These are phyloP conservation scores for Boletus coccyginus DNA, from an alignment of 768 basidiomycete species.

Conservation along the genomic window DNA sequence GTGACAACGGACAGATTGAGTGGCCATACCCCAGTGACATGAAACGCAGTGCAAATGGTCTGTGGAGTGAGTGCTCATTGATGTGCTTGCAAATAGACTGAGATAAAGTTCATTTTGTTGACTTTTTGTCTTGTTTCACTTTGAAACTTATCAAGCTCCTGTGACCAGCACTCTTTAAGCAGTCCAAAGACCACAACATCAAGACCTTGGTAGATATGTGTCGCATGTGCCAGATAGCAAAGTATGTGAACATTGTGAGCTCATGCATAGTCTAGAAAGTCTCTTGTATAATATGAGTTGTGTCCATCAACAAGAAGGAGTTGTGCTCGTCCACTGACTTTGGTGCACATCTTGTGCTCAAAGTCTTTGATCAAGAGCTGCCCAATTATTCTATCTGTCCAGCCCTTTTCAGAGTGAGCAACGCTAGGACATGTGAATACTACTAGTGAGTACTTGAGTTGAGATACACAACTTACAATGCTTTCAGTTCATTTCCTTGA, in stretches of 20 bases:
- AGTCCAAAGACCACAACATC: conserved; percentile 37
- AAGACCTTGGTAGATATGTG: conserved; percentile 37
- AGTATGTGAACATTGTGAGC: conserved; percentile 38
- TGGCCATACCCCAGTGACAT: not conserved
- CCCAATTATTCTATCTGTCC: conserved; percentile 29
- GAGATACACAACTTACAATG: conserved; percentile 17
- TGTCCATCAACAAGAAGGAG: conserved; percentile 50
- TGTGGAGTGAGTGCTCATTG: no score
- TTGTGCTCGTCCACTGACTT: conserved; percentile 27
- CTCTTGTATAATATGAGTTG: conserved; percentile 38
- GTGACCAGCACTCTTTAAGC: conserved; percentile 31
- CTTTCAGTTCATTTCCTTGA: conserved; percentile 16
- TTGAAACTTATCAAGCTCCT: conserved; percentile 15
- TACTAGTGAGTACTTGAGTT: no score
- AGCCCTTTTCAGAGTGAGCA: conserved; percentile 23
- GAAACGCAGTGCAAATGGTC: no score
- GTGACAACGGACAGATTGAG: not conserved
- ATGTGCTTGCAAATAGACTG: no score
- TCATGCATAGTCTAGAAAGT: conserved; percentile 38
- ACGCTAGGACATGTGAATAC: not conserved
- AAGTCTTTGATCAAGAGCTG: conserved; percentile 31
- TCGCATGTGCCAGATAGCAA: conserved; percentile 37
- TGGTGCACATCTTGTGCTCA: conserved; percentile 30
- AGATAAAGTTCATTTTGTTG: conserved; percentile 12
- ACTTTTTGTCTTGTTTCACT: not conserved